These are phyloP conservation scores for Serendipita sp. DNA, from an alignment of 768 basidiomycete genomes.

Conservation along the genomic window DNA sequence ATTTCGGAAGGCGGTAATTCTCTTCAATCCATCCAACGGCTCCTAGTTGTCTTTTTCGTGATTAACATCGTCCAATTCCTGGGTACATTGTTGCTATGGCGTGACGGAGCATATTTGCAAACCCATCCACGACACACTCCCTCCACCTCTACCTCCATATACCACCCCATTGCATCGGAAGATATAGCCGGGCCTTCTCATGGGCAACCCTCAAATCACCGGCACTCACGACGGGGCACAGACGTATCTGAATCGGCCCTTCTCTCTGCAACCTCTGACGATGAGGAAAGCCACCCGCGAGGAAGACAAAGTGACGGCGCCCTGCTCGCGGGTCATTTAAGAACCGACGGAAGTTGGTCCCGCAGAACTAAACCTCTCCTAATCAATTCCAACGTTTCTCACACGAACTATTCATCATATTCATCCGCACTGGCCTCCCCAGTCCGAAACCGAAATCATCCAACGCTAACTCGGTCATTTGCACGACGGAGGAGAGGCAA, in stretches of 20 bases:
- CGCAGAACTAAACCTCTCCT: not conserved
- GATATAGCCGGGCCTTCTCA: not conserved
- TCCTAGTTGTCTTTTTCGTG: conserved; percentile 40
- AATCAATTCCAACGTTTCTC: conserved; percentile 1
- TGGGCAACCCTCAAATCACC: not conserved
- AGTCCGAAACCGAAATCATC: conserved; percentile 13
- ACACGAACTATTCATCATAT: not conserved
- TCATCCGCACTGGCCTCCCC: conserved; percentile 14
- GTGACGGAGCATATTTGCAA: conserved; percentile 10
- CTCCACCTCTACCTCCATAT: not conserved
- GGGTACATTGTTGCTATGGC: conserved; percentile 33
- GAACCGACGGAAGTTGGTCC: conserved; percentile 2
- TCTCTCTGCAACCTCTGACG: not conserved
- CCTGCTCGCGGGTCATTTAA: conserved; percentile 10
- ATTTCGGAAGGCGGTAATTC: conserved; percentile 7
- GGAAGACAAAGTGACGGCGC: conserved; percentile 10
- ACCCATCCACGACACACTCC: not conserved
- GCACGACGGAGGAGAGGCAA: conserved; percentile 31
- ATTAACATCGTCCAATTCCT: conserved; percentile 38
- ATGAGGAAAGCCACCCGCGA: not conserved
- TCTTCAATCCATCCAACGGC: conserved; percentile 29
- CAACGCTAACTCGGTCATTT: conserved; percentile 13
- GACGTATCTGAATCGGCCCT: not conserved
- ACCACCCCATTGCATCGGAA: not conserved
- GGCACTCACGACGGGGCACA: not conserved